phyloP scores from a whole-genome alignment of 345 rosid genomes.

The Triadica sebifera region DNA sequence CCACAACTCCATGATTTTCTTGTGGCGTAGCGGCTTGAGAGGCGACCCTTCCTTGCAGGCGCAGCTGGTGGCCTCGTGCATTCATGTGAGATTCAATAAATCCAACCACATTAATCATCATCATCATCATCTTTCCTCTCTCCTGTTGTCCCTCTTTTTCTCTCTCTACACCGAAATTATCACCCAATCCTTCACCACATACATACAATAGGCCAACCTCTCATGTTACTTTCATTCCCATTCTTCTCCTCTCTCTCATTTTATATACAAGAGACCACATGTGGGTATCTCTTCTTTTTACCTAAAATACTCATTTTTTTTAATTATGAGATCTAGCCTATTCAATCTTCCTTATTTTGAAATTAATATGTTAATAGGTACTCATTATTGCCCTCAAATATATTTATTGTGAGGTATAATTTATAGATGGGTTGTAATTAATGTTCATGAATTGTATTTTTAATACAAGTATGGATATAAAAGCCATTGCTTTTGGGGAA shows the following conservation, averaged over 20 bases:
- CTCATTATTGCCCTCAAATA: conserved; percentile 21
- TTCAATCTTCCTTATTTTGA: neutral
- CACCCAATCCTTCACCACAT: conserved; percentile 10
- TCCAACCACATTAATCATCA: conserved; percentile 29
- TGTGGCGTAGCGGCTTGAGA: conserved; percentile 21
- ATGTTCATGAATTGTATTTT: conserved; percentile 14
- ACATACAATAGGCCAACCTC: conserved; percentile 18
- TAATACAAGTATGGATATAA: conserved; percentile 12
- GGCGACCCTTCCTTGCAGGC: neutral
- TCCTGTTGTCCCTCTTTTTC: neutral
- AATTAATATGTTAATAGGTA: conserved; percentile 10
- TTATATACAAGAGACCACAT: conserved; percentile 6
- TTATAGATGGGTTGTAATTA: conserved; percentile 9
- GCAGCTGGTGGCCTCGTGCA: conserved; percentile 43
- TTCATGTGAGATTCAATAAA: conserved; percentile 47
- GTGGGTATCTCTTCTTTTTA: too few species aligned
- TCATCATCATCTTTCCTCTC: conserved; percentile 21
- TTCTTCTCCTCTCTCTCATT: conserved; percentile 5
- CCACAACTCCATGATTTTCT: conserved; percentile 37
- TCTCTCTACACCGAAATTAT: conserved; percentile 11
- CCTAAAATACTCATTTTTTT: too few species aligned
- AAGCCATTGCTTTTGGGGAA: conserved; percentile 23
- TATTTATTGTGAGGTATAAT: neutral
- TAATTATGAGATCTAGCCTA: neutral
- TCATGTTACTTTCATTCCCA: conserved; percentile 35